Conservation (phyloP, 2,329 filamentous ascomycete genomes). For the Nakataea oryzae region DNA sequence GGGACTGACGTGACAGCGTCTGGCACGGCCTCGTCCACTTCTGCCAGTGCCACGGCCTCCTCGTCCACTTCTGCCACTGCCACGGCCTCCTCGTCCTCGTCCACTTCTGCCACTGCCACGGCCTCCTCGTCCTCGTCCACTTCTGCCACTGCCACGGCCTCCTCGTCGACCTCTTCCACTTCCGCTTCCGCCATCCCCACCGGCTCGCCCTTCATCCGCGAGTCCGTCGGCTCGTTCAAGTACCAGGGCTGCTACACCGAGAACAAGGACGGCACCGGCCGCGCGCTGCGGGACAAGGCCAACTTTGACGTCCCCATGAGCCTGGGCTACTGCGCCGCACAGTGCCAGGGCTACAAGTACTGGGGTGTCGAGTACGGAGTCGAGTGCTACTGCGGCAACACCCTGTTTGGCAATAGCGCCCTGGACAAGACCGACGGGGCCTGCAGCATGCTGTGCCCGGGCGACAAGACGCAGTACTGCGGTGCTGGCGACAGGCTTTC, state of each 20-base stretch:
- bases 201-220: conserved; percentile 25
- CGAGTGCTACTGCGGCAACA: conserved; percentile 40
- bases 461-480: conserved; percentile 7
- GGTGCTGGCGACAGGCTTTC: conserved; percentile 8
- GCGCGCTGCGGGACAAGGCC: conserved; percentile 39
- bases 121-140: conserved; percentile 1
- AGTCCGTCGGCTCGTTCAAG: conserved; percentile 24
- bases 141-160: background rate
- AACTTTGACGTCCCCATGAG: conserved; percentile 28
- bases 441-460: conserved; percentile 10
- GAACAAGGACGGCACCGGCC: conserved; percentile 29
- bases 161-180: background rate
- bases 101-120: background rate
- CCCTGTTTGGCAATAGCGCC: conserved; percentile 3
- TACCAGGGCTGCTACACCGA: conserved; percentile 51
- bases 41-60: background rate
- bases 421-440: background rate
- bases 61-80: conserved; percentile 5
- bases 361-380: conserved; percentile 38
- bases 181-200: conserved; percentile 5
- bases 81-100: conserved; percentile 4
- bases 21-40: background rate
- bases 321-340: conserved; percentile 32
- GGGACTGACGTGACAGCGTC: too few species aligned
- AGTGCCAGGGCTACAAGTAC: conserved; percentile 30